Conservation (phyloP, 1,139 yeast genomes). For the Starmera stellimalicola region DNA sequence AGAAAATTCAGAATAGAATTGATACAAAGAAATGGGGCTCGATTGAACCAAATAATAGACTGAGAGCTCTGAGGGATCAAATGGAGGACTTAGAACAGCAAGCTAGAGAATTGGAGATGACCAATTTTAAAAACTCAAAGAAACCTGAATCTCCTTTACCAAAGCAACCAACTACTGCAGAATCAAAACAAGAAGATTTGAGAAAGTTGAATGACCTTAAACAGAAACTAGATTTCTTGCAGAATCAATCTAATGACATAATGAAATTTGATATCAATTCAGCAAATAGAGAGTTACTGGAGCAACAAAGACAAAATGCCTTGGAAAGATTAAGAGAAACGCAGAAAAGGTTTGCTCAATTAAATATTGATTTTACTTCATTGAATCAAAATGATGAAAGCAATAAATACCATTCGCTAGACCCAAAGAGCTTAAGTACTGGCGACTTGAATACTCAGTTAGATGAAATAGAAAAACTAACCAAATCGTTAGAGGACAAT, state of each 20-base stretch:
- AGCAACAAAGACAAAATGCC: conserved; percentile 52
- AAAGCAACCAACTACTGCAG: conserved; percentile 1
- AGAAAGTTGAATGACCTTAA: conserved; percentile 42
- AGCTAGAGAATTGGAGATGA: conserved; percentile 83
- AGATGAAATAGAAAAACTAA: conserved; percentile 18
- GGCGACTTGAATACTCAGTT: conserved; percentile 13
- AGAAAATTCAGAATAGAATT: conserved; percentile 50
- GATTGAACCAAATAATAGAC: conserved; percentile 69
- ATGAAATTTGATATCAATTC: conserved; percentile 48
- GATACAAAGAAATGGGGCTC: conserved; percentile 50
- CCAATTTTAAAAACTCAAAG: conserved; percentile 52
- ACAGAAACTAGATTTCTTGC: conserved; percentile 49
- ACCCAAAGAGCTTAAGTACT: conserved; percentile 17
- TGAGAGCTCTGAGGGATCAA: conserved; percentile 68
- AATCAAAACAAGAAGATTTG: conserved; percentile 22
- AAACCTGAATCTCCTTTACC: conserved; percentile 5
- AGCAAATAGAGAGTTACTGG: conserved; percentile 44
- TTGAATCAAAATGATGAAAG: conserved; percentile 1
- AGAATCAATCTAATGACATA: conserved; percentile 65
- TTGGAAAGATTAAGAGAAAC: conserved; percentile 58
- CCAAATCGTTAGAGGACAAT: conserved; percentile 12
- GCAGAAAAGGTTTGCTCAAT: conserved; percentile 49
- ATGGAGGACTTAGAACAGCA: conserved; percentile 81
- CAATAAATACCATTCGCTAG: conserved; percentile 14
- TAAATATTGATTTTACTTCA: conserved; percentile 42